Conservation (phyloP, 148 eudicot genomes). For the Rhododendron griersonianum region DNA sequence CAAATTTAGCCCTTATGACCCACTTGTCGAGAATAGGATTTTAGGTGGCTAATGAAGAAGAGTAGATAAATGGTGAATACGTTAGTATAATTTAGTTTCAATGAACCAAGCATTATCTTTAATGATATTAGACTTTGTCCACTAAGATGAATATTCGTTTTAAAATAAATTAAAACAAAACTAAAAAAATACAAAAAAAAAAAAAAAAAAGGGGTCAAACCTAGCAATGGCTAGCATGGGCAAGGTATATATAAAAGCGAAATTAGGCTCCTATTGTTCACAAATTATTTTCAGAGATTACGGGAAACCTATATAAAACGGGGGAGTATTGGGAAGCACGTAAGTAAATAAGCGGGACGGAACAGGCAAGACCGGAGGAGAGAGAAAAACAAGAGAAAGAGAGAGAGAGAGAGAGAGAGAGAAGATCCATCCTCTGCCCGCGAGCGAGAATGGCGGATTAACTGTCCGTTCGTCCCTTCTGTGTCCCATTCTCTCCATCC, state of each 20-base stretch:
- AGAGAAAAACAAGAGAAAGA: background rate
- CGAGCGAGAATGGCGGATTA: constrained; percentile 20
- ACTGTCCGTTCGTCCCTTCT: constrained; percentile 3
- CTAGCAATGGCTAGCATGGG: too few species aligned
- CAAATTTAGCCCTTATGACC: too few species aligned
- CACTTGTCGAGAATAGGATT: too few species aligned
- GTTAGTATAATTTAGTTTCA: background rate
- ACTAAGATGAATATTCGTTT: background rate
- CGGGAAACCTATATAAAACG: constrained; percentile 5
- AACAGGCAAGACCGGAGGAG: background rate
- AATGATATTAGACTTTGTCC: background rate
- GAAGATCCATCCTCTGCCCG: background rate
- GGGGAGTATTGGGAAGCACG: background rate
- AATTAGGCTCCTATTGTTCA: too few species aligned
- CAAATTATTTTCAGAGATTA: background rate
- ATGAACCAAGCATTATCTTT: background rate
- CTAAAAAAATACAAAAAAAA: too few species aligned
- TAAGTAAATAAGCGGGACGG: background rate
- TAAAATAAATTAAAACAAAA: too few species aligned
- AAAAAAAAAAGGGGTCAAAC: too few species aligned
- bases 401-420: background rate
- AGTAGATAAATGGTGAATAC: too few species aligned
- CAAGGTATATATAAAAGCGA: background rate
- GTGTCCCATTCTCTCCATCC: background rate
- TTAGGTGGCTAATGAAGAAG: too few species aligned